Evolutionary conservation across 2,329 filamentous ascomycete species (phyloP).

Genomic region (Bipolaris bicolor): DNA sequence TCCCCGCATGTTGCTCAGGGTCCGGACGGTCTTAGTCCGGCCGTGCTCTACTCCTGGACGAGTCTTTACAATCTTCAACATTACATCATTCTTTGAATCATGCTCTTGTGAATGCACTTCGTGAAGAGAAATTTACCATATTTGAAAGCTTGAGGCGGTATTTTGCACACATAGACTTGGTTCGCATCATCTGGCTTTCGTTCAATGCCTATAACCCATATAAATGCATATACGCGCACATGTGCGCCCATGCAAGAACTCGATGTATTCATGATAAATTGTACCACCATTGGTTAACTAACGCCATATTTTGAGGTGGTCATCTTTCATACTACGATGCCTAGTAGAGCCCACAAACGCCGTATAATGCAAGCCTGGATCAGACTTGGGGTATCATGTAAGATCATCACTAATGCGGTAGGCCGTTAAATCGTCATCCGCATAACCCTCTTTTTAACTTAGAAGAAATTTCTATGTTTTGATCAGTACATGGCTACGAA

Average conservation of each 20-base stretch:
- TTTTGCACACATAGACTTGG: background rate
- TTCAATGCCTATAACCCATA: background rate
- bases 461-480: constrained; percentile 31
- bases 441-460: constrained; percentile 3
- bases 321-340: constrained; percentile 18
- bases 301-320: constrained; percentile 4
- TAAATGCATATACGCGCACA: background rate
- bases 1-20: constrained; percentile 22
- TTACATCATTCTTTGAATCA: background rate
- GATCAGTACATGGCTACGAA: background rate
- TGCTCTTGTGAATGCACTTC: no score
- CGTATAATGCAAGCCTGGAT: constrained; percentile 34
- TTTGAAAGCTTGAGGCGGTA: background rate
- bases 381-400: constrained; percentile 39
- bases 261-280: background rate
- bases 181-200: background rate
- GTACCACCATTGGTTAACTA: constrained; percentile 2
- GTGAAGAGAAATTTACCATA: background rate
- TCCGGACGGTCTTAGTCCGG: constrained; percentile 8
- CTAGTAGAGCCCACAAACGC: constrained; percentile 24
- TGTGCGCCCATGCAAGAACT: background rate
- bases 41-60: background rate
- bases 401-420: constrained; percentile 27
- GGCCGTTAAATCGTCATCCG: constrained; percentile 27
- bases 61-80: background rate